Evolutionary conservation across 129 eudicot species (phyloP), one percentile per base, ranked within the genome.

Genomic region (Flaveria ramosissima): DNA sequence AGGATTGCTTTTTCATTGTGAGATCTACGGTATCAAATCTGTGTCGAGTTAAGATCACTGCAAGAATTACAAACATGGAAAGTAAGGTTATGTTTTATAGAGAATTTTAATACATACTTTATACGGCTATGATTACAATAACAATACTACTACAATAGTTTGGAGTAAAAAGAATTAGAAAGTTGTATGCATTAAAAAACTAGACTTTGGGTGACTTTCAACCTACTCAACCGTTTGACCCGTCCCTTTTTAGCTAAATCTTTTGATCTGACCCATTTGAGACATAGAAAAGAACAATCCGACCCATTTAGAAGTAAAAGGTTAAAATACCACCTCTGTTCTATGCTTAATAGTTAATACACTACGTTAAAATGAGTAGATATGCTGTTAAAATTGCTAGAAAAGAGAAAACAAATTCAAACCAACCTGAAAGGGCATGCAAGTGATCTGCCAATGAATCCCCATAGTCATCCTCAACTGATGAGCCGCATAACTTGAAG

Each of bases 401-500:
- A 64, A 14, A 75, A 48, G 10, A 27, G n/a, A 74, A 45, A 3
- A 42, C 16, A 61, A 5, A 56, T 8, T 45, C n/a, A 78, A 56
- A 57, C 82, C 23, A 78, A 70, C 82, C 76, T 70, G 12, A 68
- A 76, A 55, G 6, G 30, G 46, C 39, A n/a, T 23, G 26, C 57
- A 77, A 57, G 60, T 56, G 48, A 68, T 68, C 68, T 5, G 42
- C 39, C 60, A 46, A 78, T 20, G 71, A 70, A 74, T 56, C 70
- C 81, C 59, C 47, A 11, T 68, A 77, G 81, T 77, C 82, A 69
- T 70, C 42, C 77, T 59, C 76, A 70, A 43, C 9, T 57, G 69
- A 68, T 56, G 79, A 77, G 75, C 75, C 75, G 68, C 75, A 68
- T 39, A 68, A 77, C 68, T 23, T 30, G 48, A 50, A 48, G 64